Conservation (phyloP, 108 stramenopile species). For the Fistulifera pelliculosa region DNA sequence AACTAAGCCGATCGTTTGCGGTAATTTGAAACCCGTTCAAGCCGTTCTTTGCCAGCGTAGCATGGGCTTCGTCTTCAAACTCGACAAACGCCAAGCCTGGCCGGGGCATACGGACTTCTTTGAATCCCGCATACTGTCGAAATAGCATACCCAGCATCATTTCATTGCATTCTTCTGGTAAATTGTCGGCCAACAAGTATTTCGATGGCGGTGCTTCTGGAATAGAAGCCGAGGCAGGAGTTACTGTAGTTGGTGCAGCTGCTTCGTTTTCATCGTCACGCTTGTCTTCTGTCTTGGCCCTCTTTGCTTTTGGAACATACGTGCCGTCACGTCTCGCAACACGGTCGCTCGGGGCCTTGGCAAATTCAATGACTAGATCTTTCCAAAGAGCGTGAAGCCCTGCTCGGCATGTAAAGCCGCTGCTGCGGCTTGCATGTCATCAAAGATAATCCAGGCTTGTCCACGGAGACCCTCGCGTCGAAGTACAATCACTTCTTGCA, state of each 20-base stretch:
- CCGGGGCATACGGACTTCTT: conserved; percentile 70
- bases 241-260: conserved; percentile 2
- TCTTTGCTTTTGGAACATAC: conserved; percentile 64
- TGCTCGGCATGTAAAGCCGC: conserved; percentile 83
- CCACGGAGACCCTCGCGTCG: conserved; percentile 76
- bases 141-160: conserved; percentile 91
- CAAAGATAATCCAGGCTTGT: conserved; percentile 91
- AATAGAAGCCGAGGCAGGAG: conserved; percentile 5
- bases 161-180: conserved; percentile 81
- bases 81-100: conserved; percentile 85
- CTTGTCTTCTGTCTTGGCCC: conserved; percentile 21
- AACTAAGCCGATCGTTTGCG: conserved; percentile 59
- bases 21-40: conserved; percentile 91
- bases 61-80: conserved; percentile 82
- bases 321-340: conserved; percentile 83
- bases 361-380: conserved; percentile 78
- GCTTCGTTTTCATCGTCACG: conserved; percentile 8
- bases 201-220: conserved; percentile 45
- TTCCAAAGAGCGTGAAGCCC: conserved; percentile 87
- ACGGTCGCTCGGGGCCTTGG: conserved; percentile 64
- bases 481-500: conserved; percentile 73
- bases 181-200: conserved; percentile 54
- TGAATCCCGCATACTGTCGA: conserved; percentile 84
- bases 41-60: conserved; percentile 73
- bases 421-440: conserved; percentile 79